Percentiles rank a stretch among this genome's conserved stretches.
These are phyloP conservation scores for Hexamita inflata DNA, from an alignment of 208 protist genomes.

Conservation along the genomic window DNA sequence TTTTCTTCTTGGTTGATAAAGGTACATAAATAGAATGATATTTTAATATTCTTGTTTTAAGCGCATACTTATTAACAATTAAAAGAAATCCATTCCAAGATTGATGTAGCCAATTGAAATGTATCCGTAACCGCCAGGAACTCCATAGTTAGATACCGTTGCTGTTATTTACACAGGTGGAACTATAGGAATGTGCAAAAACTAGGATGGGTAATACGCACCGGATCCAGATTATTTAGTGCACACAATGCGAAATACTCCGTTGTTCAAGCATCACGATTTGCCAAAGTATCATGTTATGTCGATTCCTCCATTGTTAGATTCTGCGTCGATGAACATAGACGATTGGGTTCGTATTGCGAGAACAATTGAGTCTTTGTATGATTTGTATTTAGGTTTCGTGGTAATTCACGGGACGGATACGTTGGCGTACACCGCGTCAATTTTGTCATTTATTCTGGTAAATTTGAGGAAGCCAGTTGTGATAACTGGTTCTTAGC, in stretches of 20 bases:
- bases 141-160: too few relatives aligned
- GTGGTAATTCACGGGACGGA: slow-evolving; percentile 82
- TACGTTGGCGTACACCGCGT: slow-evolving; percentile 85
- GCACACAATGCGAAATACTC: slow-evolving; percentile 17
- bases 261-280: slow-evolving; percentile 23
- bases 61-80: too few relatives aligned
- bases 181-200: slow-evolving; percentile 66
- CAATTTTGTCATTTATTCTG: slow-evolving; percentile 77
- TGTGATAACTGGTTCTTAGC: slow-evolving; percentile 75
- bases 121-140: too few relatives aligned
- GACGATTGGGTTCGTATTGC: slow-evolving; percentile 62
- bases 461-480: slow-evolving; percentile 80
- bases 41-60: too few relatives aligned
- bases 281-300: slow-evolving; percentile 55
- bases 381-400: slow-evolving; percentile 78
- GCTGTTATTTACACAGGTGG: slow-evolving; percentile 65
- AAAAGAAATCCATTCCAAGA: too few relatives aligned
- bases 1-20: too few relatives aligned
- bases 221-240: slow-evolving; percentile 43
- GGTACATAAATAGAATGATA: too few relatives aligned
- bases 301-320: slow-evolving; percentile 59
- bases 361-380: slow-evolving; percentile 54
- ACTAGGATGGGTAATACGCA: slow-evolving; percentile 51
- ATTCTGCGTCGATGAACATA: slow-evolving; percentile 61
- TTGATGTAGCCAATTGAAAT: too few relatives aligned